These are phyloP conservation scores for Angophora floribunda DNA, from an alignment of 345 rosid species.

Conservation along the genomic window DNA sequence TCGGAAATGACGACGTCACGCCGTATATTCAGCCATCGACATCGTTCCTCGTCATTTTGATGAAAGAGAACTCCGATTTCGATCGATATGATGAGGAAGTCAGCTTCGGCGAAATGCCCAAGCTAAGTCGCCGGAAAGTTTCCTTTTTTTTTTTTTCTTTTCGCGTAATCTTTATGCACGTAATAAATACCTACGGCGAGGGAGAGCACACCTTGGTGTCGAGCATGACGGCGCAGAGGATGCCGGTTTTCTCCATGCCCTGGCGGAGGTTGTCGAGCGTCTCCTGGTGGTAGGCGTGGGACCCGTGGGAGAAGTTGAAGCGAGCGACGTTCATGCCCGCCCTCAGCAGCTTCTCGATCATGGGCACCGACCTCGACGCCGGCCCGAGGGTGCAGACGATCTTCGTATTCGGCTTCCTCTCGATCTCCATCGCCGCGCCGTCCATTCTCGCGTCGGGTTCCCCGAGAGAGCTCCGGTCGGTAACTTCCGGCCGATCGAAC, in stretches of 20 bases:
- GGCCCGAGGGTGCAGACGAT: conserved; percentile 96
- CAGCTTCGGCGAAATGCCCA: not conserved
- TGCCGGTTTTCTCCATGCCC: conserved; percentile 84
- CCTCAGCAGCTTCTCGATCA: conserved; percentile 73
- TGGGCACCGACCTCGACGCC: conserved; percentile 68
- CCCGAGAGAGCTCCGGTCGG: not conserved
- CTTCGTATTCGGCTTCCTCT: conserved; percentile 82
- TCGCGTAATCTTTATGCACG: not conserved
- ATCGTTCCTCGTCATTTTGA: not conserved
- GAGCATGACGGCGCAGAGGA: conserved; percentile 96
- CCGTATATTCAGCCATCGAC: not conserved
- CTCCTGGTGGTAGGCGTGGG: conserved; percentile 89
- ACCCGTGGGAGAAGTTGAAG: conserved; percentile 96
- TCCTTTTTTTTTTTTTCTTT: not conserved
- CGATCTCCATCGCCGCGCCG: conserved; percentile 1
- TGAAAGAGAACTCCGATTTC: not conserved
- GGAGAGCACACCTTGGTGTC: conserved; percentile 61
- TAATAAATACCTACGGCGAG: not conserved
- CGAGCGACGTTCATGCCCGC: conserved; percentile 99
- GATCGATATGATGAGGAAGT: not conserved
- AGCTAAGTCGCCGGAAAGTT: not conserved
- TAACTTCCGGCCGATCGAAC: not conserved
- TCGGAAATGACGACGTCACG: not conserved
- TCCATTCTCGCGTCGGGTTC: not conserved
- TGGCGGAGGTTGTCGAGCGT: conserved; percentile 80